Evolutionary conservation across 495 filamentous ascomycete genomes (phyloP), one percentile per base, ranked within the genome.

Genomic region (Penicillium desertorum): DNA sequence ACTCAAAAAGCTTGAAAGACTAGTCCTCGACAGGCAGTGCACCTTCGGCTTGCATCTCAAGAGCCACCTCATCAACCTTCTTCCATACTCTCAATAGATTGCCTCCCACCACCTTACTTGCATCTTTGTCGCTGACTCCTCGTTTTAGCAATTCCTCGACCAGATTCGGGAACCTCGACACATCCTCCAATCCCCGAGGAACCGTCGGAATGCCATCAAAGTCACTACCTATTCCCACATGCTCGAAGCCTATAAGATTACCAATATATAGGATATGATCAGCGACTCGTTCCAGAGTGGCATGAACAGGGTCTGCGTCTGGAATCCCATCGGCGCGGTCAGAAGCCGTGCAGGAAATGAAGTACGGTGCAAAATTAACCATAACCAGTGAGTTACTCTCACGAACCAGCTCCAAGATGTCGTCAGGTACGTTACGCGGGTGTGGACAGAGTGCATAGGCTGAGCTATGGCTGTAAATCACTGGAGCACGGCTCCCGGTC

Each of bases 101-200:
- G 1, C 82, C 85, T 0, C 90, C 90, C 0, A 81, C 87, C 1
- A 94, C 74, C 63, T 88, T 86, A 22, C 66, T 75, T 2, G 80
- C 86, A 61, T 94, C 84, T 44, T 73, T 67, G 58, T 91, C 86
- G 16, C 79, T 86, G 22, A 92, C 74, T 2, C 88, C 90, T 19
- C 83, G 79, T 39, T 67, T 71, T 54, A 94, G 71, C 50, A 93
- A 67, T 70, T 92, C 89, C 6, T 81, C 85, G 6, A 97, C 83
- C 52, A 98, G 70, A 45, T 85, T 83, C 2, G 94, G 93, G 68
- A 85, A 96, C 67, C 88, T 90, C 48, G 85, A 86, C 27, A 97
- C 92, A 71, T 96, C 91, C 44, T 86, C 84, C 4, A 87, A 57
- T 4, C 84, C 84, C 14, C 58, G 62, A 0, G 81, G 78, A 0